These are phyloP conservation scores for Metschnikowia baotianmanensis DNA, from an alignment of 805 yeast genomes.

Conservation along the genomic window DNA sequence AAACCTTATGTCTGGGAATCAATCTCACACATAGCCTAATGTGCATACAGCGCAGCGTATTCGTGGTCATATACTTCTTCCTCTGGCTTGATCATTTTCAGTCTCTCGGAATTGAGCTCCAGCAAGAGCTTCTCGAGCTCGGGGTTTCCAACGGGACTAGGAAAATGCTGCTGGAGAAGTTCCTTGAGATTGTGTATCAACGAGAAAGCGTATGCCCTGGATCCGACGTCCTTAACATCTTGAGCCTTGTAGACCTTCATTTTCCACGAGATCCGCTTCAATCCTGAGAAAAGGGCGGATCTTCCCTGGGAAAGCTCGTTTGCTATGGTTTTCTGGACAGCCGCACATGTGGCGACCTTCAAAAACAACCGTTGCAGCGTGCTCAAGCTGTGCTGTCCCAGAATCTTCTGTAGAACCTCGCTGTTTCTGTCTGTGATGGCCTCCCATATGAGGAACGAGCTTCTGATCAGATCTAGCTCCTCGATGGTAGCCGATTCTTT, in stretches of 20 bases:
- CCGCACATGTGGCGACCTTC: conserved; percentile 18
- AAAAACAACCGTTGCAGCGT: conserved; percentile 28
- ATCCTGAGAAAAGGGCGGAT: conserved; percentile 24
- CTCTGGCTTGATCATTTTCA: conserved; percentile 7
- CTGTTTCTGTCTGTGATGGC: conserved; percentile 22
- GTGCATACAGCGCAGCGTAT: conserved; percentile 4
- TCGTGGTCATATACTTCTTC: not conserved
- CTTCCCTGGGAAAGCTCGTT: conserved; percentile 13
- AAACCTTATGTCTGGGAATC: not conserved
- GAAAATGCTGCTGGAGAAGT: conserved; percentile 6
- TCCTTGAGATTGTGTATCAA: conserved; percentile 14
- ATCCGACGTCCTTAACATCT: conserved; percentile 9
- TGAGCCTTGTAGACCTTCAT: conserved; percentile 24
- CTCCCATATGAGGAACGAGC: conserved; percentile 41
- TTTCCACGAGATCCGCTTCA: conserved; percentile 34
- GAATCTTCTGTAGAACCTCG: conserved; percentile 17
- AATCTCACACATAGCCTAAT: not conserved
- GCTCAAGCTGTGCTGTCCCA: conserved; percentile 18
- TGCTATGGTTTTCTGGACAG: conserved; percentile 17
- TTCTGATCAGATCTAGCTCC: conserved; percentile 21
- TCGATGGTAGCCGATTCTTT: conserved; percentile 26
- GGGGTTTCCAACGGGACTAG: not conserved
- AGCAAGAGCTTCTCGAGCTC: conserved; percentile 2
- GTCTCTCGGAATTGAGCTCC: conserved; percentile 6
- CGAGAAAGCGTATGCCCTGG: conserved; percentile 16